A percentile compares a stretch with the other conserved stretches of the same genome.
These are phyloP conservation scores for Ophiocordyceps polyrhachis-furcata DNA, from an alignment of 2,329 filamentous ascomycete genomes.

Conservation along the genomic window DNA sequence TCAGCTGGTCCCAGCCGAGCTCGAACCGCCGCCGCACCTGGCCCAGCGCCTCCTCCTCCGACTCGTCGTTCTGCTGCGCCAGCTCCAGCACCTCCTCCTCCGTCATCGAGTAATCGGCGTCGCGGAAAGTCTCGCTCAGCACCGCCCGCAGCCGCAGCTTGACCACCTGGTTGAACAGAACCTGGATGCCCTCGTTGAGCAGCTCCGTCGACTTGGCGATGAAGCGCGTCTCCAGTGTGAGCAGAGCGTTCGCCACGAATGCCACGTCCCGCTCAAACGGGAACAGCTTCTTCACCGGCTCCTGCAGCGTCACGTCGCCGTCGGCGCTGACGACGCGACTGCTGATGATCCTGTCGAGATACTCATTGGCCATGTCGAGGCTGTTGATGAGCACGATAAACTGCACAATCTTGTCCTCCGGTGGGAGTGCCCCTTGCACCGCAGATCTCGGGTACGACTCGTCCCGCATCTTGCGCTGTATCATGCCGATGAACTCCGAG, in stretches of 20 bases:
- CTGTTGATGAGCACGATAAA: slow-evolving; percentile 94
- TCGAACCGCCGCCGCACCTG: slow-evolving; percentile 66
- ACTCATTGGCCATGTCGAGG: slow-evolving; percentile 80
- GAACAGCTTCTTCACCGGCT: slow-evolving; percentile 45
- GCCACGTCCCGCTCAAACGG: slow-evolving; percentile 60
- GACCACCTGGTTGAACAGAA: slow-evolving; percentile 74
- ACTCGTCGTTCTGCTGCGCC: slow-evolving; percentile 32
- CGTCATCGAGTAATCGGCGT: slow-evolving; percentile 64
- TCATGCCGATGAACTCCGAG: slow-evolving; percentile 88
- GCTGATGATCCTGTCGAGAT: slow-evolving; percentile 69
- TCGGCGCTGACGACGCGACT: slow-evolving; percentile 37
- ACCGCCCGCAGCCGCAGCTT: slow-evolving; percentile 72
- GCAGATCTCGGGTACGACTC: slow-evolving; percentile 74
- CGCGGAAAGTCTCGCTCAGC: slow-evolving; percentile 74
- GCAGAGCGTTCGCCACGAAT: slow-evolving; percentile 50
- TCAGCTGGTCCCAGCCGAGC: slow-evolving; percentile 67
- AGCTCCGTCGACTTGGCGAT: slow-evolving; percentile 63
- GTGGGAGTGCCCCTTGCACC: slow-evolving; percentile 63
- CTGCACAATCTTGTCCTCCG: slow-evolving; percentile 71
- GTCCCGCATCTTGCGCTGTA: slow-evolving; percentile 93
- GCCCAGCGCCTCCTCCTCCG: slow-evolving; percentile 38
- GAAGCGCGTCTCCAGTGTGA: slow-evolving; percentile 52
- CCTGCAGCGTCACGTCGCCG: slow-evolving; percentile 17
- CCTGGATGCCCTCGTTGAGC: slow-evolving; percentile 64
- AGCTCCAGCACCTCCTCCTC: slow-evolving; percentile 41